phyloP scores from a whole-genome alignment of 2,329 filamentous ascomycete species.

The Incumbomyces lentus region DNA sequence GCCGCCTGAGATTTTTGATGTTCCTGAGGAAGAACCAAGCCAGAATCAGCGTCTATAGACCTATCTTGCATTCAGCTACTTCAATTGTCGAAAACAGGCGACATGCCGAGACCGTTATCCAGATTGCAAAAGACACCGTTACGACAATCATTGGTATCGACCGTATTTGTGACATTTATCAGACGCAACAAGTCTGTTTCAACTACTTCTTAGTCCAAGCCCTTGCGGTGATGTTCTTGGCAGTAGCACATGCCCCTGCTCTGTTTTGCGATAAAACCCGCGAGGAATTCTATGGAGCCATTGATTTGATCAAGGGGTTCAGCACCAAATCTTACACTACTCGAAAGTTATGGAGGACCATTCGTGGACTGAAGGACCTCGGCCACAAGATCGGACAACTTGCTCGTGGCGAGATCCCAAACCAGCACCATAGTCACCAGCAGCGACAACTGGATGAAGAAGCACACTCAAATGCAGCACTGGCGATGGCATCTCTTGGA shows the following conservation, averaged over 20 bases:
- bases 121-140: slow-evolving; percentile 56
- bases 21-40: slow-evolving; percentile 84
- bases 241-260: slow-evolving; percentile 52
- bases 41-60: slow-evolving; percentile 78
- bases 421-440: slow-evolving; percentile 1
- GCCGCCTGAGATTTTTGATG: slow-evolving; percentile 70
- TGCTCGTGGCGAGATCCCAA: slow-evolving; percentile 15
- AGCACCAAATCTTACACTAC: slow-evolving; percentile 52
- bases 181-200: slow-evolving; percentile 53
- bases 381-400: slow-evolving; percentile 51
- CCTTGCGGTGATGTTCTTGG: slow-evolving; percentile 53
- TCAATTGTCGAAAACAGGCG: slow-evolving; percentile 68
- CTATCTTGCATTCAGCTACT: slow-evolving; percentile 71
- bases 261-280: slow-evolving; percentile 51
- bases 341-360: slow-evolving; percentile 54
- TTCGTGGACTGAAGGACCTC: slow-evolving; percentile 52
- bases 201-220: slow-evolving; percentile 58
- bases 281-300: slow-evolving; percentile 57
- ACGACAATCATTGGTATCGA: slow-evolving; percentile 51
- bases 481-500: slow-evolving; percentile 56
- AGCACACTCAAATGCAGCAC: slow-evolving; percentile 50
- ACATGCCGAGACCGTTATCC: slow-evolving; percentile 60
- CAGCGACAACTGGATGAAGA: slow-evolving; percentile 29
- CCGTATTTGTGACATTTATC: slow-evolving; percentile 53
- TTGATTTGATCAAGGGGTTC: slow-evolving; percentile 53